Evolutionary conservation across 768 basidiomycete genomes (phyloP).

Genomic region (Auricularia cornea): DNA sequence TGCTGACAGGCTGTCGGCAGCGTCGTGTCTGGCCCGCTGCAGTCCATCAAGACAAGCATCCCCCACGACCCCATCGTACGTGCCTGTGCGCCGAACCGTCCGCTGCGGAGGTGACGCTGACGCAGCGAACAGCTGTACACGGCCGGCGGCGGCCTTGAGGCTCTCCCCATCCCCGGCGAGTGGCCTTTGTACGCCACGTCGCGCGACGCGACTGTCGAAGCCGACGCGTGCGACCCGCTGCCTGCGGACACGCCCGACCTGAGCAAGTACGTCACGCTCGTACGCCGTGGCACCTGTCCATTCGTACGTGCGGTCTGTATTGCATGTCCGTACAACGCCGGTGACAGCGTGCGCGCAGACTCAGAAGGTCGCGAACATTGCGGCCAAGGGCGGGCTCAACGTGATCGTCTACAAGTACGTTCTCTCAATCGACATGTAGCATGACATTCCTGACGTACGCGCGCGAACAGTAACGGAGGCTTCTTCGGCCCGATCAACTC

Average conservation of each 20-base stretch:
- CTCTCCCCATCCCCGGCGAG: constrained; percentile 17
- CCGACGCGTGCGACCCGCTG: constrained; percentile 23
- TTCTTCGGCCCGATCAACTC: background rate
- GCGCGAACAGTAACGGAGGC: background rate
- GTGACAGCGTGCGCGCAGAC: background rate
- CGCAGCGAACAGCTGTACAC: background rate
- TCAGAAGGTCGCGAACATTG: constrained; percentile 16
- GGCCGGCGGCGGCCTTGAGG: constrained; percentile 1
- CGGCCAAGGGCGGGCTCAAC: constrained; percentile 10
- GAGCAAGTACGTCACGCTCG: constrained; percentile 20
- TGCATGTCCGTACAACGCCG: background rate
- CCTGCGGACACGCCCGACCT: constrained; percentile 22
- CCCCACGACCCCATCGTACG: constrained; percentile 15
- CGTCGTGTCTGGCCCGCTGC: too few relatives aligned
- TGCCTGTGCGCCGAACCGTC: background rate
- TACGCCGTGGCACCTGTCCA: constrained; percentile 25
- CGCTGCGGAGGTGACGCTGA: background rate
- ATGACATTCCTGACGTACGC: background rate
- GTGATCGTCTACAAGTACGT: constrained; percentile 5
- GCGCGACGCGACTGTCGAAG: constrained; percentile 16
- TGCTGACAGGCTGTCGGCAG: too few relatives aligned
- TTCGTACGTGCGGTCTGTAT: constrained; percentile 10
- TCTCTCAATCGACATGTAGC: too few relatives aligned
- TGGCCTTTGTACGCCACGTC: constrained; percentile 25
- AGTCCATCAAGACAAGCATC: background rate